Conservation (phyloP, 805 yeast species). For the Saturnispora besseyi region DNA sequence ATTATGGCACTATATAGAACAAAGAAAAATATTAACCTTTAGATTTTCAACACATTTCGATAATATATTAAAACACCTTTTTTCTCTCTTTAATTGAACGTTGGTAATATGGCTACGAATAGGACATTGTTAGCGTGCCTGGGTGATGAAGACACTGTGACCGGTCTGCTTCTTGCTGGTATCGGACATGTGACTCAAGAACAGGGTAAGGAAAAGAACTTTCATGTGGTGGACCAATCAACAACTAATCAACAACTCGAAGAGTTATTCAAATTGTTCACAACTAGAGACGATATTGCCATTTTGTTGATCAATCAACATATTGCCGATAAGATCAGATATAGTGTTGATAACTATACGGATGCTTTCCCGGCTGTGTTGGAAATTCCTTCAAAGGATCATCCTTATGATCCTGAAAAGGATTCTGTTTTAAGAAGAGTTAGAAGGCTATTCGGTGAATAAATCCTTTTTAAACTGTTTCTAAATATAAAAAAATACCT, state of each 20-base stretch:
- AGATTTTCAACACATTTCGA: too few species aligned
- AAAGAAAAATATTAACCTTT: too few species aligned
- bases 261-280: slow-evolving; percentile 65
- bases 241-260: slow-evolving; percentile 71
- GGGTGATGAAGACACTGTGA: slow-evolving; percentile 96
- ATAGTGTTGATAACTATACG: slow-evolving; percentile 71
- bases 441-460: slow-evolving; percentile 87
- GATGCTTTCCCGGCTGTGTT: slow-evolving; percentile 93
- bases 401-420: slow-evolving; percentile 97
- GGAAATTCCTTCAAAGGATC: slow-evolving; percentile 97
- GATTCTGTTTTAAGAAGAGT: slow-evolving; percentile 92
- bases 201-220: slow-evolving; percentile 66
- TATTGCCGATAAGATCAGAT: slow-evolving; percentile 83
- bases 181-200: slow-evolving; percentile 73
- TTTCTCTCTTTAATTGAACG: not conserved
- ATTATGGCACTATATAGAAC: too few species aligned
- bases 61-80: too few species aligned
- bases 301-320: slow-evolving; percentile 90
- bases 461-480: slow-evolving; percentile 13
- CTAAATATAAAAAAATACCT: not conserved
- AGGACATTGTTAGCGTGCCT: slow-evolving; percentile 85
- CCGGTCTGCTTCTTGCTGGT: slow-evolving; percentile 93
- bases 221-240: slow-evolving; percentile 66
- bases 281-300: slow-evolving; percentile 83
- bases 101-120: slow-evolving; percentile 29